Percentiles rank a stretch among this genome's conserved stretches.
phyloP scores from a whole-genome alignment of 345 rosid species.

The Populus pruinosa region DNA sequence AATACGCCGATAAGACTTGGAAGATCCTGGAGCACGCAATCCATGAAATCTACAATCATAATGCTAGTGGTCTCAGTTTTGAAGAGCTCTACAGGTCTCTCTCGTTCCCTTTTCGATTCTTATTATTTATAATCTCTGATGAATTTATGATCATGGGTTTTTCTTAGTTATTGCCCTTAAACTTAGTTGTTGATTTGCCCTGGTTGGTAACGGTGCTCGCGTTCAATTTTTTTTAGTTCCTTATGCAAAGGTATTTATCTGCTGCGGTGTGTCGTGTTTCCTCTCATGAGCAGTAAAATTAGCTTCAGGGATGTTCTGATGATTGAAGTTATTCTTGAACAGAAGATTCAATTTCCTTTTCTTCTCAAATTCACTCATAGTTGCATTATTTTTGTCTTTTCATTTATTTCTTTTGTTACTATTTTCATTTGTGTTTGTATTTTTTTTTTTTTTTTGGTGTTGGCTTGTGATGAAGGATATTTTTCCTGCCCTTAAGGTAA shows the following conservation, averaged over 20 bases:
- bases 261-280: neutral
- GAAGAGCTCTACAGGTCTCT: constrained; percentile 92
- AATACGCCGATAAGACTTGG: constrained; percentile 97
- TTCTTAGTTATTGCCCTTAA: neutral
- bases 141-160: neutral
- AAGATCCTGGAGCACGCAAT: constrained; percentile 96
- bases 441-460: neutral
- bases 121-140: neutral
- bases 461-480: neutral
- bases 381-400: neutral
- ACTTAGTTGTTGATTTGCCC: neutral
- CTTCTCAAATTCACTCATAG: neutral
- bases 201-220: neutral
- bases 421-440: neutral
- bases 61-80: constrained; percentile 95
- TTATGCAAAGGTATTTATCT: neutral
- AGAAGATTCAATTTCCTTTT: neutral
- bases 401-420: neutral
- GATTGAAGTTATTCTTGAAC: neutral
- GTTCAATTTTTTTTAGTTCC: neutral
- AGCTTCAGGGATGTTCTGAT: neutral
- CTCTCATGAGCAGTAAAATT: neutral
- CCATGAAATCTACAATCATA: constrained; percentile 97
- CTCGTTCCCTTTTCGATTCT: neutral
- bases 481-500: neutral